Conservation (phyloP, 352 stramenopile species). For the Pythium graminicola region DNA sequence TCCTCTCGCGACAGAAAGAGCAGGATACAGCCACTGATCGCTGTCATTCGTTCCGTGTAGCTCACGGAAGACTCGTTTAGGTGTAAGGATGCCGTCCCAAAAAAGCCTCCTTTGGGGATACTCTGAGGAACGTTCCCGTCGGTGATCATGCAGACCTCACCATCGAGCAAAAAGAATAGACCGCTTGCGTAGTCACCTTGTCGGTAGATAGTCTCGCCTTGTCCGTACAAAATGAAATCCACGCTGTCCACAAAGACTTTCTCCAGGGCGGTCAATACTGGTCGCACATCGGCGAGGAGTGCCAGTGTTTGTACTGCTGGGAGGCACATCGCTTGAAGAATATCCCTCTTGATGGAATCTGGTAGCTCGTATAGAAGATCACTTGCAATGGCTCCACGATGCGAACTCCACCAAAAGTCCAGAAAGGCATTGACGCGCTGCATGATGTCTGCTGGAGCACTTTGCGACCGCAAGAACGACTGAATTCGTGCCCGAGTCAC, state of each 20-base stretch:
- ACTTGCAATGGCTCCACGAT: conserved; percentile 53
- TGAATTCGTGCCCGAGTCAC: conserved; percentile 50
- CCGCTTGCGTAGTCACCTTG: conserved; percentile 52
- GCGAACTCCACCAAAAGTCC: conserved; percentile 68
- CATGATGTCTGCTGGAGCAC: conserved; percentile 45
- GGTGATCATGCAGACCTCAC: conserved; percentile 40
- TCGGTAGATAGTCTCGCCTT: conserved; percentile 58
- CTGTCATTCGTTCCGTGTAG: conserved; percentile 52
- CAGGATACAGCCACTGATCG: conserved; percentile 50
- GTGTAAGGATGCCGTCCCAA: conserved; percentile 42
- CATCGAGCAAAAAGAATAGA: conserved; percentile 52
- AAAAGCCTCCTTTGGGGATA: conserved; percentile 46
- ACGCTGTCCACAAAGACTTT: conserved; percentile 53
- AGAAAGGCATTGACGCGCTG: conserved; percentile 63
- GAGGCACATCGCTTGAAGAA: conserved; percentile 54
- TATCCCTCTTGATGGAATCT: conserved; percentile 49
- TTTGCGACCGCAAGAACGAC: conserved; percentile 60
- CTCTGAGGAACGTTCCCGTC: conserved; percentile 31
- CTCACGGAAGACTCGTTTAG: conserved; percentile 34
- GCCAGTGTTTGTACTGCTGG: conserved; percentile 49
- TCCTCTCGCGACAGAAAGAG: conserved; percentile 49
- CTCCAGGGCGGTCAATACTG: conserved; percentile 45
- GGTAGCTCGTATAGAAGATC: conserved; percentile 52
- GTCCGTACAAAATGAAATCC: conserved; percentile 62
- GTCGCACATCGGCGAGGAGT: conserved; percentile 35